Evolutionary conservation across 2,329 filamentous ascomycete genomes (phyloP).

Genomic region (Alternaria ventricosa): DNA sequence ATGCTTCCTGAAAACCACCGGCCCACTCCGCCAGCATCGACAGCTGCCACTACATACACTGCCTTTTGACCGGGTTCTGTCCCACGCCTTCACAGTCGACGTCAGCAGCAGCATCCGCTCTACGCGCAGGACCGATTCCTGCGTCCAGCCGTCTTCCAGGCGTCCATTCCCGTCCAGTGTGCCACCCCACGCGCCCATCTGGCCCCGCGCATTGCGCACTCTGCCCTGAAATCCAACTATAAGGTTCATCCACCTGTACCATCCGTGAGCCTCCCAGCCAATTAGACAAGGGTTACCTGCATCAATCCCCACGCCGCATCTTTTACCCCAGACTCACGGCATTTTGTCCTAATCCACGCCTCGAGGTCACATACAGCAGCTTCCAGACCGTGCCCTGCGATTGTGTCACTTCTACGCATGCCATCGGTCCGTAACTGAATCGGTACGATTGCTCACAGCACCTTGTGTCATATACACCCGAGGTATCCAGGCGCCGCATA

Average conservation of each 20-base stretch:
- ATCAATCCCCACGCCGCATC: constrained; percentile 38
- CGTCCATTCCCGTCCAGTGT: constrained; percentile 18
- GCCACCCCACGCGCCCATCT: constrained; percentile 35
- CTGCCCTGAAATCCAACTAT: constrained; percentile 29
- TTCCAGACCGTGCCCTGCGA: constrained; percentile 22
- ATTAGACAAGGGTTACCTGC: constrained; percentile 29
- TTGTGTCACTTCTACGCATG: constrained; percentile 23
- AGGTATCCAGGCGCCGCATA: constrained; percentile 3
- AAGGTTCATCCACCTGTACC: constrained; percentile 29
- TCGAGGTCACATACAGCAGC: constrained; percentile 22
- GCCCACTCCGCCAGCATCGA: constrained; percentile 3
- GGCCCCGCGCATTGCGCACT: constrained; percentile 31
- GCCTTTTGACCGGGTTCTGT: constrained; percentile 4
- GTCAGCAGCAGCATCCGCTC: constrained; percentile 29
- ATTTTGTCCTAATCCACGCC: constrained; percentile 18
- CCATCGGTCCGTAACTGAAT: constrained; percentile 16
- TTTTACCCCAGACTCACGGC: constrained; percentile 36
- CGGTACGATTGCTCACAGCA: constrained; percentile 17
- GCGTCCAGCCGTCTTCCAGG: constrained; percentile 22
- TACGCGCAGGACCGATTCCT: constrained; percentile 32
- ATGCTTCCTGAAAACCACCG: constrained; percentile 17
- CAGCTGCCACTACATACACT: constrained; percentile 4
- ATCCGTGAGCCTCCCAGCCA: constrained; percentile 31
- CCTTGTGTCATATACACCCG: constrained; percentile 13
- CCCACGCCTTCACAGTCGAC: constrained; percentile 9